Evolutionary conservation across 306 rosid species (phyloP).

Genomic region (Astragalus membranaceus): DNA sequence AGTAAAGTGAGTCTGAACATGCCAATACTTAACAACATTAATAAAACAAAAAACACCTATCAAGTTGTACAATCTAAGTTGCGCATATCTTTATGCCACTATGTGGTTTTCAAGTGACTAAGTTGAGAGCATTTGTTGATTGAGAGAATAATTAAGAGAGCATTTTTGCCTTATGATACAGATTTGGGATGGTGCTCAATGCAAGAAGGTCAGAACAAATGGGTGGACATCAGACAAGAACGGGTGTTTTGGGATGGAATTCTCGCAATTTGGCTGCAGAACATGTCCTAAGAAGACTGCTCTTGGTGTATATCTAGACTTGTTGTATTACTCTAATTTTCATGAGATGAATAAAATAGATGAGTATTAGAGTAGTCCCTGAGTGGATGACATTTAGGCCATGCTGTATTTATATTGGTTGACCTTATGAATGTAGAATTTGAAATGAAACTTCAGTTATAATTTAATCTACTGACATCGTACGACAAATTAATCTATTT

Average conservation of each 20-base stretch:
- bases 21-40: neutral
- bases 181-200: slow-evolving; percentile 92
- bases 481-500: too few relatives aligned
- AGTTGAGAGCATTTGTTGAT: slow-evolving; percentile 44
- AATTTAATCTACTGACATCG: too few relatives aligned
- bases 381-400: neutral
- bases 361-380: neutral
- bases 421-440: slow-evolving; percentile 18
- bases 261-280: slow-evolving; percentile 86
- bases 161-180: slow-evolving; percentile 10
- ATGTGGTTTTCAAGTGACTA: slow-evolving; percentile 67
- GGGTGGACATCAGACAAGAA: slow-evolving; percentile 98
- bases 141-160: neutral
- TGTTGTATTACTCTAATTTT: neutral
- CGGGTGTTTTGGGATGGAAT: slow-evolving; percentile 95
- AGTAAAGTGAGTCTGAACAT: slow-evolving; percentile 53
- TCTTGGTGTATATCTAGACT: slow-evolving; percentile 50
- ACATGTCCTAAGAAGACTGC: slow-evolving; percentile 65
- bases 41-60: neutral
- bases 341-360: neutral
- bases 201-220: slow-evolving; percentile 94
- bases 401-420: slow-evolving; percentile 14
- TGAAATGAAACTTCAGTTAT: too few relatives aligned
- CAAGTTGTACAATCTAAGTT: neutral
- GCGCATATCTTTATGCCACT: neutral